Evolutionary conservation across 225 moss, liverwort and hornwort genomes (phyloP), one percentile per base, ranked within the genome.

Genomic region (Lunularia cruciata): DNA sequence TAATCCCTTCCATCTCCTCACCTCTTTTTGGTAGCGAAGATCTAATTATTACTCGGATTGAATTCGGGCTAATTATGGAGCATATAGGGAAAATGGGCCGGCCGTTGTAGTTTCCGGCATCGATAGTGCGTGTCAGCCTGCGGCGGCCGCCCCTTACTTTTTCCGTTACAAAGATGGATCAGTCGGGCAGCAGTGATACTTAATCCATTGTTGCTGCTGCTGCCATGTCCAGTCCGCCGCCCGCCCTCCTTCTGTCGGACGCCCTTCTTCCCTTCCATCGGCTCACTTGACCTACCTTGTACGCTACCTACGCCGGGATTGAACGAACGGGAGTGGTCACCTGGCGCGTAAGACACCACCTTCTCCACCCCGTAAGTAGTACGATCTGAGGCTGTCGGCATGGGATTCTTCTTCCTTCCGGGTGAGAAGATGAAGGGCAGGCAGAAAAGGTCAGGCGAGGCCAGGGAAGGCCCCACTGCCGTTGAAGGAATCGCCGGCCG

Each of bases 401-500:
- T n/a, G 6, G 54, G 54, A 54, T 25, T 27, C 54, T 58, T 58
- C 31, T 32, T 23, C n/a, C n/a, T n/a, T n/a, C n/a, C n/a, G n/a
- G n/a, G n/a, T n/a, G n/a, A n/a, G n/a, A n/a, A n/a, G n/a, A n/a
- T n/a, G n/a, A n/a, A n/a, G n/a, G 51, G 51, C 51, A 3, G 9
- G 51, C 3, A 20, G 51, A 51, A 23, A 51, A 22, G 22, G 49
- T 22, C 19, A 18, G 31, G 37, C 22, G 32, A 23, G 22, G 26
- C n/a, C n/a, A n/a, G n/a, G 37, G 3, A 25, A 47, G 65, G 65
- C 22, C 60, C 20, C 38, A 60, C 65, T 45, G 46, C 65, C 65
- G 65, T 65, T 65, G 19, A 47, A 32, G 27, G 46, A 65, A 65
- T 65, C 65, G 42, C 45, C 65, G 43, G 30, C 27, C 45, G 65